Base-by-base conservation (phyloP, 805 yeast species). In the Lipomyces oligophaga region DNA sequence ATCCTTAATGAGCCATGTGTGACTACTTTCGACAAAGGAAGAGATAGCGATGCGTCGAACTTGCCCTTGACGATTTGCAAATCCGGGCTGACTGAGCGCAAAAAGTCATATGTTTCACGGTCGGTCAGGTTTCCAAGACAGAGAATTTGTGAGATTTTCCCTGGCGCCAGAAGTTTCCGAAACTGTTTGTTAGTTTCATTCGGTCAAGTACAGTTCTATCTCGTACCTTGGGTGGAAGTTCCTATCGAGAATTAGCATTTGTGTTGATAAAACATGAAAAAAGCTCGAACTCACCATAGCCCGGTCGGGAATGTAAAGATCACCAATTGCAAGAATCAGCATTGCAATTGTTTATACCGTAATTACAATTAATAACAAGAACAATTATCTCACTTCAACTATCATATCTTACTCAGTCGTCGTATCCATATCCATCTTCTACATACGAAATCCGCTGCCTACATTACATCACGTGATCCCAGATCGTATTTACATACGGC, bases 301-400 rank as follows among this genome's bases (percentile, higher is more conserved):
- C 55, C 96, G 71, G 46, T 86, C 88, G 1, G 98, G 98, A 26
- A 90, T 83, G 64, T 82, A 87, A 1, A 90, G 73, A 63, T 90
- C 97, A 7, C 96, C 95, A 54, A 90, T 78, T 2, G 94, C 94
- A 34, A 90, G 70, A 20, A 83, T 70, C 36, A 84, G 71, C 93
- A 84, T 83, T 5, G 22, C 20, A 39, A 34, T 47, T 36, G 38
- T 7, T n/a, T n/a, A n/a, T n/a, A n/a, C n/a, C n/a, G n/a, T n/a
- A n/a, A n/a, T n/a, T n/a, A n/a, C n/a, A n/a, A n/a, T n/a, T n/a
- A n/a, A n/a, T n/a, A n/a, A n/a, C n/a, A n/a, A n/a, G n/a, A n/a
- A n/a, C n/a, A n/a, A n/a, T n/a, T n/a, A n/a, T n/a, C n/a, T n/a
- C n/a, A n/a, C n/a, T n/a, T n/a, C n/a, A n/a, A n/a, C n/a, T n/a